These are phyloP conservation scores for Sugiyamaella chiloensis DNA, from an alignment of 805 yeast genomes.

Conservation along the genomic window DNA sequence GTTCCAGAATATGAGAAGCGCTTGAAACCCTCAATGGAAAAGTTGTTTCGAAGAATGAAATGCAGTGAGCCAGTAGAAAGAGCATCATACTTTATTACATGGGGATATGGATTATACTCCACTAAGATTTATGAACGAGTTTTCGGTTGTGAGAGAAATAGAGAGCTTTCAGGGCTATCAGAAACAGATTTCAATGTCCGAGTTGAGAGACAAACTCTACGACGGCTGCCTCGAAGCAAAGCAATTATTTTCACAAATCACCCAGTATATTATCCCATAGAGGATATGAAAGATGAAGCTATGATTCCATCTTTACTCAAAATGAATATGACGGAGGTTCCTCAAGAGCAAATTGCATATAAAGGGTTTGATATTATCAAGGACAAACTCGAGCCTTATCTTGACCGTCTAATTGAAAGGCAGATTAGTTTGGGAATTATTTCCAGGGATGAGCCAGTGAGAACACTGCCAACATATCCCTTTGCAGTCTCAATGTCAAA, in stretches of 20 bases:
- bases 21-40: conserved; percentile 65
- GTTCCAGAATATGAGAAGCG: conserved; percentile 71
- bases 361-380: conserved; percentile 58
- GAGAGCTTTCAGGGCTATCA: no score
- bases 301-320: conserved; percentile 60
- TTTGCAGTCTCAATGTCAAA: no score
- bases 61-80: conserved; percentile 65
- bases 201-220: conserved; percentile 69
- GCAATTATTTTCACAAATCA: conserved; percentile 75
- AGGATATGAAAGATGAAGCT: conserved; percentile 79
- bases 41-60: conserved; percentile 64
- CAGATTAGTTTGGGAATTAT: conserved; percentile 59
- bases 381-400: conserved; percentile 56
- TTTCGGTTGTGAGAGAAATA: no score
- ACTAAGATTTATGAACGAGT: no score
- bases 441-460: conserved; percentile 13
- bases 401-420: conserved; percentile 54
- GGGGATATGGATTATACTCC: no score
- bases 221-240: conserved; percentile 59
- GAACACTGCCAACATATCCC: no score
- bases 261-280: conserved; percentile 68
- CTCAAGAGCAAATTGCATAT: conserved; percentile 61
- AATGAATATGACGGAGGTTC: conserved; percentile 63
- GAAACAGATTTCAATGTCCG: no score
- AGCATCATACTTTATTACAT: no score